Percentiles rank a stretch among this genome's conserved stretches.
These are phyloP conservation scores for Laguncularia racemosa DNA, from an alignment of 345 rosid species.

Conservation along the genomic window DNA sequence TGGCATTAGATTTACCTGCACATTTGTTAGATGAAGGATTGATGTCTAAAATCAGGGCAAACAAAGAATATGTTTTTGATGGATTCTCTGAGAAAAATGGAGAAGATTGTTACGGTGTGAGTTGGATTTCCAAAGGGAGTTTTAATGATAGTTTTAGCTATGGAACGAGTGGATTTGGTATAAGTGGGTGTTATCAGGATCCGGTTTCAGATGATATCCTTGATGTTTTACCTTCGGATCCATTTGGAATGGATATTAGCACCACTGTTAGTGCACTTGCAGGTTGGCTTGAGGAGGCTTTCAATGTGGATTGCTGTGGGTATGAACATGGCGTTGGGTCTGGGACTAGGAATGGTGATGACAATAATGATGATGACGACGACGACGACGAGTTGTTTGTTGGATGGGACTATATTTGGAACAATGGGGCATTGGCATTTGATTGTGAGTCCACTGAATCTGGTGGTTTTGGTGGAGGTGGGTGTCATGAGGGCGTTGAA, in stretches of 20 bases:
- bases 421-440: conserved; percentile 33
- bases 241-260: conserved; percentile 86
- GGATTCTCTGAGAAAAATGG: conserved; percentile 36
- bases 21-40: too few relatives aligned
- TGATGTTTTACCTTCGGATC: conserved; percentile 89
- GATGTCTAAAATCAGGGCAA: too few relatives aligned
- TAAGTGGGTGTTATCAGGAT: conserved; percentile 50
- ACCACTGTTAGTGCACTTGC: conserved; percentile 71
- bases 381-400: conserved; percentile 64
- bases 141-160: conserved; percentile 54
- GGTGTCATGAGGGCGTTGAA: conserved; percentile 10
- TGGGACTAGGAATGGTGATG: too few relatives aligned
- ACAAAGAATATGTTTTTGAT: conserved; percentile 48
- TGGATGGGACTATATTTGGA: conserved; percentile 69
- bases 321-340: conserved; percentile 27
- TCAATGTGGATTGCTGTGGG: conserved; percentile 56
- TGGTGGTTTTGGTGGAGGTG: conserved; percentile 23
- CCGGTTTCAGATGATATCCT: conserved; percentile 66
- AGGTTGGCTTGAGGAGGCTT: conserved; percentile 73
- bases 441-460: conserved; percentile 14
- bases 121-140: conserved; percentile 31
- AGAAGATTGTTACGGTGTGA: conserved; percentile 17
- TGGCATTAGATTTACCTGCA: too few relatives aligned
- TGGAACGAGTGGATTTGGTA: conserved; percentile 43
- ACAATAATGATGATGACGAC: conserved; percentile 16